phyloP scores from a whole-genome alignment of 768 basidiomycete genomes.

The Boletus patriciae region DNA sequence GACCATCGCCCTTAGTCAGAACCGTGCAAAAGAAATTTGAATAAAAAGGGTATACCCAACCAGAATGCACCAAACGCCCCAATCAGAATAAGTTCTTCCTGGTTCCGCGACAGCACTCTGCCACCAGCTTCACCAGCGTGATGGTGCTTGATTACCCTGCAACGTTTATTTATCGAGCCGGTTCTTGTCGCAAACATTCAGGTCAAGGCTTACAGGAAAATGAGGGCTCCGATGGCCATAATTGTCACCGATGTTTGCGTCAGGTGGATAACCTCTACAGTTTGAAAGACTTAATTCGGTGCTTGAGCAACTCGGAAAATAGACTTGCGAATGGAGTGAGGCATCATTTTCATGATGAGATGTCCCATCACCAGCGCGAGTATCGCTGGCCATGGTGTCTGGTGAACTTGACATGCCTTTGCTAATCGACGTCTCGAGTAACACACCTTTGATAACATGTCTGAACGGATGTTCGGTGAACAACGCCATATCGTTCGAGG shows the following conservation, averaged over 20 bases:
- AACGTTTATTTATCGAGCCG: not conserved
- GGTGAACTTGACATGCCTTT: conserved; percentile 10
- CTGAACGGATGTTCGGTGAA: conserved; percentile 36
- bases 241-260: conserved; percentile 75
- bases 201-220: conserved; percentile 55
- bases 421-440: not conserved
- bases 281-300: conserved; percentile 13
- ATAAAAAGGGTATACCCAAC: conserved; percentile 54
- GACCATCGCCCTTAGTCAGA: conserved; percentile 4
- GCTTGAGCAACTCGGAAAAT: conserved; percentile 1
- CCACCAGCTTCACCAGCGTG: conserved; percentile 41
- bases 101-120: conserved; percentile 61
- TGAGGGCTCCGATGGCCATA: conserved; percentile 61
- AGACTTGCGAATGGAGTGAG: conserved; percentile 34
- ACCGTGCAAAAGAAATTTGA: not conserved
- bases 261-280: conserved; percentile 58
- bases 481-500: conserved; percentile 28
- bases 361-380: conserved; percentile 51
- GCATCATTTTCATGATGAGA: conserved; percentile 49
- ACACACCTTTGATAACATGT: conserved; percentile 34
- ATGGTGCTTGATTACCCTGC: conserved; percentile 69
- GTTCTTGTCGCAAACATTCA: not conserved
- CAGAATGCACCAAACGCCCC: conserved; percentile 72
- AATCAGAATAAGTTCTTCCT: conserved; percentile 74
- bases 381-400: conserved; percentile 38